Evolutionary conservation across 495 filamentous ascomycete genomes (phyloP).

Genomic region (Cairneyella variabilis): DNA sequence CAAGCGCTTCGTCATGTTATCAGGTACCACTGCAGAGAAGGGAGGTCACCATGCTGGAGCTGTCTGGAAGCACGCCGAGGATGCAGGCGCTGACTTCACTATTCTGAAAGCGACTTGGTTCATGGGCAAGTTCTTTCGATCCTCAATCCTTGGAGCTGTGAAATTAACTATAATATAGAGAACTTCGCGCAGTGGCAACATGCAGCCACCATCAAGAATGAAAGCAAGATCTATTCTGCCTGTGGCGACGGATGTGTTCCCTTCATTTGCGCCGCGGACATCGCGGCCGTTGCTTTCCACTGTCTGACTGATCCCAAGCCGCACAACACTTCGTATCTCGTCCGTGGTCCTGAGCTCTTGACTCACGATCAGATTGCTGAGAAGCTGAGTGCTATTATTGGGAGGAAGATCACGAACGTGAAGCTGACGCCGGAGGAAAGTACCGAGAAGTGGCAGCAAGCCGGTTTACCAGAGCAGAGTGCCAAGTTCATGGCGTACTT

Average conservation of each 20-base stretch:
- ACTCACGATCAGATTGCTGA: conserved; percentile 41
- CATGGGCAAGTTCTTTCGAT: conserved; percentile 12
- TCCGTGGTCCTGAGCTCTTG: conserved; percentile 43
- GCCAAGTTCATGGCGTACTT: conserved; percentile 10
- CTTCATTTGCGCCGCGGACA: conserved; percentile 41
- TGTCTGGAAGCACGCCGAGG: conserved; percentile 35
- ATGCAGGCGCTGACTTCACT: conserved; percentile 35
- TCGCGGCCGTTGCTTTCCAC: conserved; percentile 40
- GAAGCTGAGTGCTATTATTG: conserved; percentile 34
- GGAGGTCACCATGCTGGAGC: conserved; percentile 28
- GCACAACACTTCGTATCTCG: conserved; percentile 34
- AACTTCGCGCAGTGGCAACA: conserved; percentile 25
- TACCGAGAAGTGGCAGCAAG: conserved; percentile 1
- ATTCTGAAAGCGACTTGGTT: conserved; percentile 15
- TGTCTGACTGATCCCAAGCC: conserved; percentile 34
- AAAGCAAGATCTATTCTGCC: conserved; percentile 44
- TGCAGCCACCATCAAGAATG: conserved; percentile 31
- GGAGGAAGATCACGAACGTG: conserved; percentile 37
- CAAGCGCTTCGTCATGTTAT: conserved; percentile 39
- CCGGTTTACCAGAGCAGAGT: conserved; percentile 12
- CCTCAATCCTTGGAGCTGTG: too few relatives aligned
- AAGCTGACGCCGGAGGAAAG: conserved; percentile 32
- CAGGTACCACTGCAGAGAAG: conserved; percentile 22
- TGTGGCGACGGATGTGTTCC: conserved; percentile 39
- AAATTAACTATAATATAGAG: conserved; percentile 20